Evolutionary conservation across 139 green algal species (phyloP).

Genomic region (Zygnema cylindricum): DNA sequence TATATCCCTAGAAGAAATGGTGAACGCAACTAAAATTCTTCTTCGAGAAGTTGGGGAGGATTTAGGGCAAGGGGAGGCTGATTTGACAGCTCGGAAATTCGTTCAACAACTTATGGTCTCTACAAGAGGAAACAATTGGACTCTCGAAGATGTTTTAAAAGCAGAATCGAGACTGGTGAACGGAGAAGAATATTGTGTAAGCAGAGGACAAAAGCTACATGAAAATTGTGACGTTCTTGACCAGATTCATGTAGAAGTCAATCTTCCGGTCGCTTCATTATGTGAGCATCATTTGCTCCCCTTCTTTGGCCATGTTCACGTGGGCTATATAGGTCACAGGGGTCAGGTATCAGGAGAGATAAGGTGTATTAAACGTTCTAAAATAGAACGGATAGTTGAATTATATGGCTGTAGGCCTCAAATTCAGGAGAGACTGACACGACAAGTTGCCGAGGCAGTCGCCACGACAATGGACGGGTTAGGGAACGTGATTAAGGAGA

Average conservation of each 20-base stretch:
- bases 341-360: background rate
- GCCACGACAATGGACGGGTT: no score
- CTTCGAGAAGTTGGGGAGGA: background rate
- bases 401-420: conserved; percentile 55
- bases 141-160: background rate
- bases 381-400: conserved; percentile 42
- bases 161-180: background rate
- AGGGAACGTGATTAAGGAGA: no score
- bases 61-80: background rate
- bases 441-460: conserved; percentile 75
- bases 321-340: conserved; percentile 48
- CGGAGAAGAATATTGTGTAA: background rate
- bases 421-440: conserved; percentile 93
- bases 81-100: background rate
- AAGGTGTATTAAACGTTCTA: background rate
- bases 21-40: background rate
- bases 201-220: background rate
- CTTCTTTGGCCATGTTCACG: conserved; percentile 80
- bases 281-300: conserved; percentile 98
- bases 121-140: background rate
- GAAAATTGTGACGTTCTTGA: background rate
- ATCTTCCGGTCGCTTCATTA: conserved; percentile 73
- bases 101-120: background rate
- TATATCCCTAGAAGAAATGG: background rate
- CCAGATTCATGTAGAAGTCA: background rate